Conservation (phyloP, 2,329 filamentous ascomycete genomes). For the Colletotrichum viniferum region DNA sequence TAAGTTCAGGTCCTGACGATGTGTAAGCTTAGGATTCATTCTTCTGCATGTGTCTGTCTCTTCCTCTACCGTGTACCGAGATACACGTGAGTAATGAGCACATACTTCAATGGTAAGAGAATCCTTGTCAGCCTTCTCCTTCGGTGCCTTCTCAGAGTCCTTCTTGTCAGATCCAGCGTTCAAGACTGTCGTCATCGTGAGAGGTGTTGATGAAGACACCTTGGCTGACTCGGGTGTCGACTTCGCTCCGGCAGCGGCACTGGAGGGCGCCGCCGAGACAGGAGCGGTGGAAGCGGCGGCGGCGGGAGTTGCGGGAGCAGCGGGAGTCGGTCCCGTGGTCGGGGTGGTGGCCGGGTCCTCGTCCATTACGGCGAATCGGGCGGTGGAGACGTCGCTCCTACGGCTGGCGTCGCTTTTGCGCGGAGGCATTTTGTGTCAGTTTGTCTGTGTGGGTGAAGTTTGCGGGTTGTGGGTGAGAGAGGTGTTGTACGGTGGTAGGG, state of each 20-base stretch:
- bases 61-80: too few species aligned
- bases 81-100: too few species aligned
- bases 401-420: conserved; percentile 56
- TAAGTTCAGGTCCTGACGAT: conserved; percentile 69
- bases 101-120: conserved; percentile 58
- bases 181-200: background rate
- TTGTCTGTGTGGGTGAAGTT: background rate
- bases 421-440: conserved; percentile 51
- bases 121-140: conserved; percentile 39
- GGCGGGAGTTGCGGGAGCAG: conserved; percentile 19
- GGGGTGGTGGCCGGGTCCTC: conserved; percentile 32
- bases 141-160: conserved; percentile 29
- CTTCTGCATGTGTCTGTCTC: too few species aligned
- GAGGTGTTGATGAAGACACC: conserved; percentile 8
- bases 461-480: background rate
- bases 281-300: conserved; percentile 24
- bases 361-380: conserved; percentile 49
- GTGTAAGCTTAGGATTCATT: too few species aligned
- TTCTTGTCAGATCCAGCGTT: conserved; percentile 21
- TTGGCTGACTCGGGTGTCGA: conserved; percentile 11
- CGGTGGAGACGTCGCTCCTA: conserved; percentile 50
- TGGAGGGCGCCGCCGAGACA: conserved; percentile 27
- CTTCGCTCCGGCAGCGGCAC: background rate
- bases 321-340: background rate
- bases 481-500: background rate